Conservation (phyloP, 2,329 filamentous ascomycete genomes). For the Laburnicola sp. region DNA sequence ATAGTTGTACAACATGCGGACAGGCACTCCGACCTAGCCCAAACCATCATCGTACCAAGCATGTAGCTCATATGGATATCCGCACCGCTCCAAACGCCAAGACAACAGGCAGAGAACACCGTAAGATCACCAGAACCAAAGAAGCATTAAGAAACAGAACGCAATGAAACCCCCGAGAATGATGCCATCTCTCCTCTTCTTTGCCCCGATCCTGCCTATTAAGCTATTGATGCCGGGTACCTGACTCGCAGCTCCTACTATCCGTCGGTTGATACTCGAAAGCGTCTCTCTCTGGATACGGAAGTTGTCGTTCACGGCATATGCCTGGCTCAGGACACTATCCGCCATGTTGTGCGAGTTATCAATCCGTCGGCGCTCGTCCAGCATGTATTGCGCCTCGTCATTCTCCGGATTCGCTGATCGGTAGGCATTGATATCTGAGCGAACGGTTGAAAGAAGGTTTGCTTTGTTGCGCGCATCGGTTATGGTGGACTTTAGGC, state of each 20-base stretch:
- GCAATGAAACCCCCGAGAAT: conserved; percentile 92
- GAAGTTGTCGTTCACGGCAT: conserved; percentile 94
- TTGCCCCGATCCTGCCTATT: conserved; percentile 88
- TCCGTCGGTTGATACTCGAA: conserved; percentile 84
- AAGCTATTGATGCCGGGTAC: conserved; percentile 91
- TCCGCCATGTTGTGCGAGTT: conserved; percentile 88
- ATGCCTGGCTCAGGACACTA: conserved; percentile 89
- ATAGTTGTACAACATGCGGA: conserved; percentile 38
- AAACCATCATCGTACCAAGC: conserved; percentile 19
- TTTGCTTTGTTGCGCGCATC: conserved; percentile 86
- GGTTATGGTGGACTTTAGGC: conserved; percentile 71
- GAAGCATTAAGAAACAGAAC: conserved; percentile 83
- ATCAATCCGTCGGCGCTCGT: conserved; percentile 82
- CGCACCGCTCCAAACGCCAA: conserved; percentile 14
- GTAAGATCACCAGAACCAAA: conserved; percentile 55
- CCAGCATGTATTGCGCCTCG: conserved; percentile 96
- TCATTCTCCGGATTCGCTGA: conserved; percentile 77
- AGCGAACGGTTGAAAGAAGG: conserved; percentile 84
- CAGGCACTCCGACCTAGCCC: conserved; percentile 10
- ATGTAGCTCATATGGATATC: conserved; percentile 24
- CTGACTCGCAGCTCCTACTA: conserved; percentile 84
- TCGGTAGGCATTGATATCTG: conserved; percentile 89
- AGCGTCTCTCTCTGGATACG: conserved; percentile 83
- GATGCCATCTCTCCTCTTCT: conserved; percentile 92
- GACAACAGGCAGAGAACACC: conserved; percentile 24